Evolutionary conservation across 495 filamentous ascomycete genomes (phyloP), one percentile per base, ranked within the genome.

Genomic region (Penicillium roqueforti): DNA sequence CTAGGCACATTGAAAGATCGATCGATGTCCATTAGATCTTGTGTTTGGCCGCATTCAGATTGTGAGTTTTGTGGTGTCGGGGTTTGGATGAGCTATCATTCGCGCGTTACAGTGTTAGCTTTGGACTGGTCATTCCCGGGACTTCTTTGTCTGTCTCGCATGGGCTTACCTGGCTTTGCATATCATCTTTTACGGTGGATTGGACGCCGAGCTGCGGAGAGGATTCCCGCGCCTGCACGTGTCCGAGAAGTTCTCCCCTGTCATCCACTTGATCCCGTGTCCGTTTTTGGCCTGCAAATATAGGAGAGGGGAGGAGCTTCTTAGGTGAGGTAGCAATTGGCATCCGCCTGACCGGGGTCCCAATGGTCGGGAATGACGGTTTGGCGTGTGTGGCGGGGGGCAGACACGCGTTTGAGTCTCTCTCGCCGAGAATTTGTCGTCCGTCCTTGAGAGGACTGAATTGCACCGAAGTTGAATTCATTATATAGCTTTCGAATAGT

Each of bases 401-500:
- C 37, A 72, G 57, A 62, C 72, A 77, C 71, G 74, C 73, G 72
- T 77, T 77, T 63, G 66, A 53, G 56, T 68, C 68, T 56, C 74
- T 77, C 45, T 74, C 72, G 26, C 74, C 70, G 49, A 77, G 70
- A 26, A 77, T 67, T 20, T 69, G 74, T 54, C 74, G 66, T 36
- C 69, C 73, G 19, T 74, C 70, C 57, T 76, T 77, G 47, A 71
- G 50, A 5, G 74, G 72, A 58, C 68, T 76, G 56, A 63, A 55
- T 43, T 63, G 65, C 20, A 63, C 43, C 49, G 59, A 47, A 20
- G 63, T 58, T 3, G 65, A 51, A 36, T 69, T 62, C 70, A 73
- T 72, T 37, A 6, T 60, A 41, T 28, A 52, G 60, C 4, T 31
- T 25, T 39, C 32, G 32, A 36, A 34, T 18, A 25, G 25, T 38